Evolutionary conservation across 768 basidiomycete species (phyloP), one percentile per base, ranked within the genome.

Genomic region (Pulveroboletus sp.): DNA sequence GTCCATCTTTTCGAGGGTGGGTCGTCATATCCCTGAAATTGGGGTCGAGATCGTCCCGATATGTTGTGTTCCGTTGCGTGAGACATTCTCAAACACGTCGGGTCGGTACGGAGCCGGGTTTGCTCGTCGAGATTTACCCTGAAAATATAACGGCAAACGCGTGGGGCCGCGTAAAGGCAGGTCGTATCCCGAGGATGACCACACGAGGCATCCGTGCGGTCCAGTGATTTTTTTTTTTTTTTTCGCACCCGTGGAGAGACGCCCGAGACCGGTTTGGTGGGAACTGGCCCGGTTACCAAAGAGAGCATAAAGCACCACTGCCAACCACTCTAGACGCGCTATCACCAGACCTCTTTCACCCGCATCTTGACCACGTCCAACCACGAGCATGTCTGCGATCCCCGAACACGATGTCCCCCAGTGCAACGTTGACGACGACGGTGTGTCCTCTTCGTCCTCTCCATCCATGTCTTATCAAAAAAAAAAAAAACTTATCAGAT

Each of bases 361-460:
- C 36, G 19, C 34, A 59, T 49, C 49, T 40, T 35, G 12, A 29
- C 57, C 53, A 45, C 19, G n/a, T n/a, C n/a, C n/a, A n/a, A n/a
- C 13, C 21, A 4, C 33, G 6, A 13, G 34, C n/a, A 48, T 70
- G 66, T 53, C 59, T 12, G 50, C 65, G 46, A 59, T 66, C 45
- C 61, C 34, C 55, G 67, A 60, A 56, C 50, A 61, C 50, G 64
- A 67, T 39, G 31, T 50, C 24, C 45, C 53, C 21, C 55, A 51
- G 40, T 60, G 58, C 57, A 55, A 58, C 49, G 32, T 60, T 19
- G 71, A 72, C 57, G 71, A 72, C 55, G 70, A 72, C 42, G 70
- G 72, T 73, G 44, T 31, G 10, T 35, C 2, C 16, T 21, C 17
- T 37, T n/a, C 21, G 19, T 10, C 27, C 9, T 48, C 4, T 19